Conservation (phyloP, 768 basidiomycete species). For the Collybia sordida region DNA sequence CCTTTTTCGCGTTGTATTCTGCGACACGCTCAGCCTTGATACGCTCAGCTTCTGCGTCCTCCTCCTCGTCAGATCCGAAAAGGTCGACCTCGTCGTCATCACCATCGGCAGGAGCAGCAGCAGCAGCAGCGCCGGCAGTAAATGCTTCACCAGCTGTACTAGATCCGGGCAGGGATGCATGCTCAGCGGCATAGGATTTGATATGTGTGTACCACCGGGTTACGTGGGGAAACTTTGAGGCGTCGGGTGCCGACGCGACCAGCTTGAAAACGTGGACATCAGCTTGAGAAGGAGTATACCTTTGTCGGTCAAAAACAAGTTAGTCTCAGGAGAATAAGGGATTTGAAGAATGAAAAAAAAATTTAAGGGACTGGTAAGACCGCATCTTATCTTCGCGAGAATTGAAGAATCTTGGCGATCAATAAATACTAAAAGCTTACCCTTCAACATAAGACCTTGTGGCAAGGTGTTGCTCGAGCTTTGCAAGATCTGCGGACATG, state of each 20-base stretch:
- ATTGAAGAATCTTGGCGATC: neutral
- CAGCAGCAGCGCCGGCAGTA: conserved; percentile 46
- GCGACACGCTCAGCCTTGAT: conserved; percentile 92
- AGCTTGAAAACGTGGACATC: conserved; percentile 92
- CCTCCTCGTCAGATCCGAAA: conserved; percentile 83
- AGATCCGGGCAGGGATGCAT: conserved; percentile 77
- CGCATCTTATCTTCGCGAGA: neutral
- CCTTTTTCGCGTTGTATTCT: conserved; percentile 92
- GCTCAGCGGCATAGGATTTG: conserved; percentile 79
- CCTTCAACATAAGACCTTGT: conserved; percentile 90
- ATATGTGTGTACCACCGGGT: conserved; percentile 96
- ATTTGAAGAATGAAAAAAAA: neutral
- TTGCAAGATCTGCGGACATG: conserved; percentile 68
- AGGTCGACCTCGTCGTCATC: conserved; percentile 83
- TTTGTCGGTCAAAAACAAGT: conserved; percentile 29
- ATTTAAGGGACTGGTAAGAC: neutral
- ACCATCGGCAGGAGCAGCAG: conserved; percentile 51
- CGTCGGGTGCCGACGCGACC: conserved; percentile 64
- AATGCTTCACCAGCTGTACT: conserved; percentile 80
- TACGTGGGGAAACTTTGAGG: conserved; percentile 66
- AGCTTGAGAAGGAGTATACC: conserved; percentile 90
- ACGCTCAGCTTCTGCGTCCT: conserved; percentile 81
- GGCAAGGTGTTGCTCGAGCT: conserved; percentile 85
- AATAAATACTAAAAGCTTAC: conserved; percentile 46
- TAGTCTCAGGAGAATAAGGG: neutral